Evolutionary conservation across 2,329 filamentous ascomycete genomes (phyloP), one percentile per base, ranked within the genome.

Genomic region (Trematosphaeria pertusa): DNA sequence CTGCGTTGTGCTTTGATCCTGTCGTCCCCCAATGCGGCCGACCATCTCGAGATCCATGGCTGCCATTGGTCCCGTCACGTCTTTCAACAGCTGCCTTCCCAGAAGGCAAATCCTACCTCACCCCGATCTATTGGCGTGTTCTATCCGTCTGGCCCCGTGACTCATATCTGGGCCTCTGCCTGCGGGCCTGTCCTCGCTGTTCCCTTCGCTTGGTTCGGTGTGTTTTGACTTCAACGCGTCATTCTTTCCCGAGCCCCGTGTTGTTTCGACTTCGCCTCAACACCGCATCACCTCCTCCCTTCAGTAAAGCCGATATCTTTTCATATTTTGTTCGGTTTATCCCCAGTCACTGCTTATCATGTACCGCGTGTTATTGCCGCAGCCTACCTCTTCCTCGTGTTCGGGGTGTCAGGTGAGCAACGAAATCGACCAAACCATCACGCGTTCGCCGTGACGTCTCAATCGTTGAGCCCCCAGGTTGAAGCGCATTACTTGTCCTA

Each of bases 181-280:
- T 28, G 24, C 24, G 7, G 24, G 24, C 24, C 42, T 24, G 11
- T 31, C 17, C 31, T 7, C 14, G 19, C 15, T 24, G 10, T 9
- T 20, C 26, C 22, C 36, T 31, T 41, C 45, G 26, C 38, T 46
- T 40, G 37, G 40, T 39, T 44, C 44, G 17, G 44, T 39, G 37
- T 55, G 50, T 56, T 51, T 47, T 51, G 47, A 22, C 33, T 11
- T 33, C 31, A 35, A 50, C 58, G 52, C 52, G 48, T 54, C 48
- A 26, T 40, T 32, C 31, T 37, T 21, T 32, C 36, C 43, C 37
- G 35, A 35, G 30, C 44, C 43, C 48, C 46, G 36, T 56, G 52
- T 49, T 59, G 61, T 64, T 65, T 61, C 54, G 50, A 58, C 52
- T 58, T 20, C 38, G 49, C 54, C 47, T 41, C 53, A 56, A 52